Evolutionary conservation across 176 grass and related monocot genomes (phyloP).

Genomic region (Typha latifolia): DNA sequence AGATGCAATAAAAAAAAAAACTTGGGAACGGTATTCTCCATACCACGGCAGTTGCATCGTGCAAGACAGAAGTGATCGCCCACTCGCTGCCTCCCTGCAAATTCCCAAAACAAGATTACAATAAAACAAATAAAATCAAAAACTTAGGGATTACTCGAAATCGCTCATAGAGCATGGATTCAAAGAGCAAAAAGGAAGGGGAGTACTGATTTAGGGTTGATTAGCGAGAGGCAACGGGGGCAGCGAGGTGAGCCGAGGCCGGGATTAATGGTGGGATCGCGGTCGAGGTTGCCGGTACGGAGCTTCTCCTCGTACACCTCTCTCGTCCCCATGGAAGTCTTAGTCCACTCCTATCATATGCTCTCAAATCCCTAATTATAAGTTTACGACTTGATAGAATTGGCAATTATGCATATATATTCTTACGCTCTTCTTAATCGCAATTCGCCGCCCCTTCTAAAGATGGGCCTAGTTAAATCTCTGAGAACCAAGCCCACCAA

Average conservation of each 20-base stretch:
- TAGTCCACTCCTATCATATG: background rate
- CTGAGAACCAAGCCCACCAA: too few species aligned
- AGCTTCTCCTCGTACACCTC: conserved; percentile 99
- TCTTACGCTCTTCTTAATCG: too few species aligned
- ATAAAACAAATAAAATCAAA: background rate
- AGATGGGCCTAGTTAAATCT: too few species aligned
- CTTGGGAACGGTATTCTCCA: background rate
- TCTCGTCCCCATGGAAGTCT: conserved; percentile 60
- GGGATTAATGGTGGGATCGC: conserved; percentile 80
- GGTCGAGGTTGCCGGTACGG: conserved; percentile 67
- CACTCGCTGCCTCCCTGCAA: conserved; percentile 61
- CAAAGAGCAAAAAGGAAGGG: background rate
- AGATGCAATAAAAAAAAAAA: background rate
- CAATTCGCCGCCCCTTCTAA: too few species aligned
- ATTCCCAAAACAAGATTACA: background rate
- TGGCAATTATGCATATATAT: too few species aligned
- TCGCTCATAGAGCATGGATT: too few species aligned
- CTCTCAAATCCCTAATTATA: background rate
- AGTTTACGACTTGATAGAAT: background rate
- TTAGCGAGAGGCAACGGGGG: conserved; percentile 83
- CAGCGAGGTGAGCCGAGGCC: conserved; percentile 75
- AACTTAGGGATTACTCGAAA: background rate
- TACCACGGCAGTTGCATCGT: conserved; percentile 87
- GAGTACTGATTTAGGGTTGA: conserved; percentile 46
- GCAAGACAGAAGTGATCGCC: conserved; percentile 72